Evolutionary conservation across 1,139 yeast genomes (phyloP), one percentile per base, ranked within the genome.

Genomic region (Geotrichum reessii): DNA sequence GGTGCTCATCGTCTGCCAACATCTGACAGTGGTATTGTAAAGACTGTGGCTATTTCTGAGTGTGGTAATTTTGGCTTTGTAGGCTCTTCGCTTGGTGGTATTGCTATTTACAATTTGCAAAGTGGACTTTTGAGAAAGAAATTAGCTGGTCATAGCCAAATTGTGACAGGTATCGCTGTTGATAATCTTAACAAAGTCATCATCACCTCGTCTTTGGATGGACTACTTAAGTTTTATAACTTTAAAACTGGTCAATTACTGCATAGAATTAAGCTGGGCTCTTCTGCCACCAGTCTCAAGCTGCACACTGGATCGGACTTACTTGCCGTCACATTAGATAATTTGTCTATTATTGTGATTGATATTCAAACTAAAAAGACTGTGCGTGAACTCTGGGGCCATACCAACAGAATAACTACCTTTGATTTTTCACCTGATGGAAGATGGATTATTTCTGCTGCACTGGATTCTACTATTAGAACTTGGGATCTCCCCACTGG

Each of bases 401-500:
- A 95, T 70, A 79, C 86, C 21, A 92, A 92, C 73, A 80, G 97
- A 69, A 86, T 95, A 63, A 91, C 98, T 0, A 81, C 90, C 0
- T 74, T 93, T 72, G 98, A 90, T 70, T 93, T 93, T 68, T 86
- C 96, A 7, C 96, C 97, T 3, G 95, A 92, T 71, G 98, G 97
- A 47, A 83, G 98, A 72, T 95, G 98, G 98, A 76, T 95, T 50
- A 86, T 95, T 12, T 85, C 95, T 25, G 84, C 90, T 0, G 81
- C 91, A 0, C 77, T 92, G 62, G 99, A 95, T 71, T 80, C 90
- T 1, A 92, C 99, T 0, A 79, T 95, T 57, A 81, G 99, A 68
- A 91, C 97, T 0, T 95, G 99, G 99, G 99, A 95, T 71, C 80
- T 95, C 62, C 98, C 99, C 40, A 87, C 97, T 2, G 99, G 99